phyloP scores from a whole-genome alignment of 371 early-diverging fungal genomes.

The Coemansia sp. region DNA sequence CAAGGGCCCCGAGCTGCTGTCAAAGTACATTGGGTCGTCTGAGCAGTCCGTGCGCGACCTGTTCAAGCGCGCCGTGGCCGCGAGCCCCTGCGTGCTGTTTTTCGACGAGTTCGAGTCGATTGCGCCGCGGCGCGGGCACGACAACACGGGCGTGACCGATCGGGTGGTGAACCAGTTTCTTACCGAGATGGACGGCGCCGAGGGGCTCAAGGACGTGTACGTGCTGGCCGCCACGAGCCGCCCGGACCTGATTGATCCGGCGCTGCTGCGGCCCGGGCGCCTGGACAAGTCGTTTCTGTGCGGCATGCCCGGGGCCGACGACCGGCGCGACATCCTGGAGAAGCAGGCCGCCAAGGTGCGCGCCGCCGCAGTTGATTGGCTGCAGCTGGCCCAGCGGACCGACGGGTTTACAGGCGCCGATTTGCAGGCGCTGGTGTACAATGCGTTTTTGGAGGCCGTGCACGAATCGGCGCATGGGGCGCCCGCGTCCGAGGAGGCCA shows the following conservation, averaged over 20 bases:
- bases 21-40: slow-evolving; percentile 99
- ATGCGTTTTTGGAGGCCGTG: slow-evolving; percentile 87
- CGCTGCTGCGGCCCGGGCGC: slow-evolving; percentile 98
- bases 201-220: slow-evolving; percentile 90
- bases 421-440: slow-evolving; percentile 88
- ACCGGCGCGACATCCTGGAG: slow-evolving; percentile 70
- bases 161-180: slow-evolving; percentile 98
- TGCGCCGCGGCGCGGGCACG: slow-evolving; percentile 64
- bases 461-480: slow-evolving; percentile 55
- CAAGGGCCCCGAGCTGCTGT: slow-evolving; percentile 98
- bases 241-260: slow-evolving; percentile 98
- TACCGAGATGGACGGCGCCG: slow-evolving; percentile 98
- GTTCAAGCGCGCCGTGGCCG: slow-evolving; percentile 96
- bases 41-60: slow-evolving; percentile 97
- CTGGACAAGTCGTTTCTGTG: slow-evolving; percentile 94
- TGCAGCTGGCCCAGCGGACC: slow-evolving; percentile 62
- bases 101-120: slow-evolving; percentile 99
- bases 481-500: background rate
- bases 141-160: slow-evolving; percentile 85
- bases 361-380: slow-evolving; percentile 62
- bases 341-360: slow-evolving; percentile 68
- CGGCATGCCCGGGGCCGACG: slow-evolving; percentile 73
- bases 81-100: slow-evolving; percentile 96
- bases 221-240: slow-evolving; percentile 97
- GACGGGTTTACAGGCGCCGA: slow-evolving; percentile 90